phyloP scores from a whole-genome alignment of 1,284 basidiomycete genomes.

The Leccinum pachyderme region DNA sequence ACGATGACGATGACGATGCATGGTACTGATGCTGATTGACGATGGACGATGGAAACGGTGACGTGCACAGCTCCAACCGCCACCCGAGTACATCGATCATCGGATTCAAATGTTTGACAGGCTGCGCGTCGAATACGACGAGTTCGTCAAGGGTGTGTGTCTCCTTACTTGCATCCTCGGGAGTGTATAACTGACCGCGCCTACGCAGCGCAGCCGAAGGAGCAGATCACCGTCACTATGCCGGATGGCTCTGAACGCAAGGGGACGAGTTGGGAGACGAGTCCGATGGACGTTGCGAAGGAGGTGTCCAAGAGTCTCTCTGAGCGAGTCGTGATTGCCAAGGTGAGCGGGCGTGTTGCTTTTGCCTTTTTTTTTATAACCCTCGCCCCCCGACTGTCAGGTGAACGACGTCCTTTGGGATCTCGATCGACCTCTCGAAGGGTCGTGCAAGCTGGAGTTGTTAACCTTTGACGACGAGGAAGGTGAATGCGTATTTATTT shows the following conservation, averaged over 20 bases:
- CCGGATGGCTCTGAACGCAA: conserved; percentile 85
- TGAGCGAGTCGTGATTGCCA: conserved; percentile 91
- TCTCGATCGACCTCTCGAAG: conserved; percentile 90
- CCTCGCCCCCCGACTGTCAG: conserved; percentile 34
- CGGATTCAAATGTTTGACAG: conserved; percentile 90
- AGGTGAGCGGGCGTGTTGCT: conserved; percentile 47
- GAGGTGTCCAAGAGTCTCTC: conserved; percentile 86
- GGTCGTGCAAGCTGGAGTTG: conserved; percentile 77
- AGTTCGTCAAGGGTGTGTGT: conserved; percentile 67
- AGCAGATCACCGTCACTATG: conserved; percentile 83
- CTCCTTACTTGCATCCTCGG: background rate
- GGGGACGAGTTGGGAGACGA: conserved; percentile 95
- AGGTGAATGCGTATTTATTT: conserved; percentile 45
- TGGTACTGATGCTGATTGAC: background rate
- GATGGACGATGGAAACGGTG: too few species aligned
- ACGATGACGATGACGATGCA: background rate
- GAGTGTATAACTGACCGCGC: background rate
- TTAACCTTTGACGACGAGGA: conserved; percentile 96
- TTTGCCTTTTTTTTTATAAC: too few species aligned
- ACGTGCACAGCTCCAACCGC: conserved; percentile 66
- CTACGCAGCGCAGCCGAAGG: conserved; percentile 73
- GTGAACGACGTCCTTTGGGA: conserved; percentile 94
- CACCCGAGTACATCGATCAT: conserved; percentile 85
- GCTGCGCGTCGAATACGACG: conserved; percentile 85
- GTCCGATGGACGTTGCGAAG: conserved; percentile 89